phyloP scores from a whole-genome alignment of 164 flowering plant genomes.

The Aristolochia contorta region DNA sequence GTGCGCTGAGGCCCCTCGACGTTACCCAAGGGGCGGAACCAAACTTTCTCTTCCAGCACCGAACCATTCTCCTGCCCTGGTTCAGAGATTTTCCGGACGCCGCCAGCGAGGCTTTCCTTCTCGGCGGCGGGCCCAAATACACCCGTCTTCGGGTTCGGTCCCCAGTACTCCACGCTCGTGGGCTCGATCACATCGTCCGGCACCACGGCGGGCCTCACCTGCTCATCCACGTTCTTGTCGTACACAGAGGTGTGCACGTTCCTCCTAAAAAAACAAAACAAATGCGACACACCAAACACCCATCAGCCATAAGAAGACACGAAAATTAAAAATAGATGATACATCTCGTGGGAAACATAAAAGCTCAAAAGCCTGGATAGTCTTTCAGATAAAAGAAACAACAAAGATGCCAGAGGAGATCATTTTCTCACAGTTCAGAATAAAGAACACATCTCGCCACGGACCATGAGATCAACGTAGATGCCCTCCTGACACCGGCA shows the following conservation, averaged over 20 bases:
- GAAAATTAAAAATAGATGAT: no score
- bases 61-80: conserved; percentile 20
- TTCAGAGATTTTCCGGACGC: conserved; percentile 2
- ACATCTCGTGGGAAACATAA: no score
- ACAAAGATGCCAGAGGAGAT: neutral
- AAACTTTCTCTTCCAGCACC: conserved; percentile 63
- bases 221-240: conserved; percentile 82
- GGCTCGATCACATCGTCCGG: conserved; percentile 55
- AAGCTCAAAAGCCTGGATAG: no score
- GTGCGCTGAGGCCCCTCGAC: conserved; percentile 33
- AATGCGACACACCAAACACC: neutral
- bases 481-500: no score
- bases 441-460: neutral
- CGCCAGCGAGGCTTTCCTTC: conserved; percentile 10
- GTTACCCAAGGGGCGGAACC: conserved; percentile 82
- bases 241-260: conserved; percentile 40
- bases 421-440: neutral
- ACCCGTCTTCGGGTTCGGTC: conserved; percentile 70
- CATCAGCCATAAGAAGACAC: neutral
- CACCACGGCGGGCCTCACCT: conserved; percentile 29
- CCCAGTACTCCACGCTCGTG: conserved; percentile 66
- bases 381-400: neutral
- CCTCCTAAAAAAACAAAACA: conserved; percentile 28
- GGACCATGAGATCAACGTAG: no score
- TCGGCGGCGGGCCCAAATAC: conserved; percentile 68